Base-by-base conservation (phyloP, 495 filamentous ascomycete genomes). In the Symbiotaphrina buchneri region DNA sequence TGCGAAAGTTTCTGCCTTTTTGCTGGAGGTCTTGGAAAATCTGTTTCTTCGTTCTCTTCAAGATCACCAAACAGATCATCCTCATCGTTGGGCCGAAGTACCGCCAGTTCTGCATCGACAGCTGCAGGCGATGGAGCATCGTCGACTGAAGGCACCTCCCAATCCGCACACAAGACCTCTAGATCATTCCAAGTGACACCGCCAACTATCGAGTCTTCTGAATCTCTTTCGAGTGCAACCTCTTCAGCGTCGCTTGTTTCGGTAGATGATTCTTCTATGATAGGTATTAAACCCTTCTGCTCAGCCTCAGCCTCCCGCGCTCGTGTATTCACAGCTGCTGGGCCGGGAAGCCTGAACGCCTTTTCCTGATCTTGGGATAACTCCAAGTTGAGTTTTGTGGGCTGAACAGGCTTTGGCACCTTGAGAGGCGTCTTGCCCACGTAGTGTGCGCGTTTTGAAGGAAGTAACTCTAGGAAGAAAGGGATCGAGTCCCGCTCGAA, bases 341-440 rank as follows among this genome's bases (percentile, higher is more conserved):
- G 18, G 5, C 63, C 67, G 3, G 63, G 58, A 1, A 83, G 63
- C 23, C 62, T 68, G 47, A 97, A 97, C 6, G 59, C 51, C 36
- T 75, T 73, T 39, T 83, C 73, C 40, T 87, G 72, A 42, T 95
- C 87, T 28, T 60, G 58, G 3, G 71, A 68, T 7, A 94, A 51
- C 35, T 95, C 87, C 4, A 95, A 52, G 35, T 69, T 78, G 28
- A 91, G 58, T 48, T 95, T 99, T 8, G 74, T 82, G 0, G 82
- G 80, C 10, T 81, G 56, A 11, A 93, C 56, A 1, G 74, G 62
- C 44, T 78, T 93, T 13, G 90, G 82, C 7, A 65, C 59, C 46
- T 80, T 85, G 1, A 56, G 18, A 2, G 76, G 76, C 25, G 63
- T 58, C 46, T 80, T 79, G 18, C 66, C 66, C 22, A 70, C 48